These are phyloP conservation scores for Aegle marmelos DNA, from an alignment of 345 rosid species.

Conservation along the genomic window DNA sequence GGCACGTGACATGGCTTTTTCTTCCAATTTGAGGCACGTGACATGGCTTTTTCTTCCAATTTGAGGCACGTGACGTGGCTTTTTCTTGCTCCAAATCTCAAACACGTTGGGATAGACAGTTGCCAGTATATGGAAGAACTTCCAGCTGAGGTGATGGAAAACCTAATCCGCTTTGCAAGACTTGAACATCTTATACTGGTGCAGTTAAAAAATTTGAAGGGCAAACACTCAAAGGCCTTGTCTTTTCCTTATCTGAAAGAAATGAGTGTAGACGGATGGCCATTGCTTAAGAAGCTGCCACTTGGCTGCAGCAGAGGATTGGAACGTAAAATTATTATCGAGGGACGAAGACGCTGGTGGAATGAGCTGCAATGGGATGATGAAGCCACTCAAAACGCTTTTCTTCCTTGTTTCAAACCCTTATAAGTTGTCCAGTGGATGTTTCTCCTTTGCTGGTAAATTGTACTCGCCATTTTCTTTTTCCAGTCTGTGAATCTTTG, in stretches of 20 bases:
- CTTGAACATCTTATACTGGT: neutral
- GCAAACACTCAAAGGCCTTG: neutral
- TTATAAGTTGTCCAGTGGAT: too few relatives aligned
- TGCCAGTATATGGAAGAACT: neutral
- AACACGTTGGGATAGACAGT: neutral
- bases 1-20: too few relatives aligned
- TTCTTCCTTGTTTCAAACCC: neutral
- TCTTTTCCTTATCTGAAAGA: neutral
- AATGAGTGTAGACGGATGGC: neutral
- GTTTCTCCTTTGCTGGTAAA: too few relatives aligned
- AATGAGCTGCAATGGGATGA: neutral
- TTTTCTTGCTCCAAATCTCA: conserved; percentile 20
- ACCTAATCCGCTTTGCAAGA: neutral
- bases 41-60: too few relatives aligned
- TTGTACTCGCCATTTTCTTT: too few relatives aligned
- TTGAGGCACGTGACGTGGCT: conserved; percentile 18
- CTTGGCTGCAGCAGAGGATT: neutral
- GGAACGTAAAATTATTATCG: neutral
- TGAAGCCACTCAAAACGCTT: neutral
- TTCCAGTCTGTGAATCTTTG: too few relatives aligned
- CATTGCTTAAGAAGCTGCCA: neutral
- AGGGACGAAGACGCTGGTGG: neutral
- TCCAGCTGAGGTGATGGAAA: neutral
- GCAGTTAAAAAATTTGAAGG: neutral
- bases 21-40: too few relatives aligned